These are phyloP conservation scores for Aspergillus persii DNA, from an alignment of 2,329 filamentous ascomycete species.

Conservation along the genomic window DNA sequence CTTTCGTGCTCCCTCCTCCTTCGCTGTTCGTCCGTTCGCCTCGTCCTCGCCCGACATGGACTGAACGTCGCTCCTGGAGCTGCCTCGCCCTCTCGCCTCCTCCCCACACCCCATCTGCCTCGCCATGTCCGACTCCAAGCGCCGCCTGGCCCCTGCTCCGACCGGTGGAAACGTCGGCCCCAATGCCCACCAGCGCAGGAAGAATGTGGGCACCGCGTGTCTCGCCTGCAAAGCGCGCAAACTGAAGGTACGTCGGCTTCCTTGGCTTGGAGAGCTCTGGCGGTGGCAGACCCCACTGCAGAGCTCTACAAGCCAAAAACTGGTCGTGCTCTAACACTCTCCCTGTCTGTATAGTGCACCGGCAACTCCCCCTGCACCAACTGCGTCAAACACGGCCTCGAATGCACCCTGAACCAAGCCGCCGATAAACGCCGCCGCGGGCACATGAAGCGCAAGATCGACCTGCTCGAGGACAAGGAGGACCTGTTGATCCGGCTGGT, in stretches of 20 bases:
- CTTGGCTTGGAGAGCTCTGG: too few relatives aligned
- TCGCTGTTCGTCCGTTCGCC: background rate
- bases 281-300: too few relatives aligned
- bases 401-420: constrained; percentile 23
- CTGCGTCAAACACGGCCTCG: constrained; percentile 21
- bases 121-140: constrained; percentile 16
- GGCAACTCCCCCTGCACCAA: constrained; percentile 23
- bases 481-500: constrained; percentile 26
- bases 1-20: background rate
- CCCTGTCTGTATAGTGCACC: constrained; percentile 17
- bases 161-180: constrained; percentile 10
- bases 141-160: constrained; percentile 16
- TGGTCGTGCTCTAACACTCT: background rate
- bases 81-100: background rate
- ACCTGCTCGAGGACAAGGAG: constrained; percentile 25
- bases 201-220: constrained; percentile 26
- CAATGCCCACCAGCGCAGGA: constrained; percentile 18
- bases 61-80: background rate
- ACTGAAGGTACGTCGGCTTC: constrained; percentile 19
- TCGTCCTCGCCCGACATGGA: constrained; percentile 7
- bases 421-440: constrained; percentile 23
- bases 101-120: background rate
- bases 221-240: constrained; percentile 25
- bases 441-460: constrained; percentile 26
- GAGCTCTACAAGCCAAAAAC: too few relatives aligned